These are phyloP conservation scores for Didymella keratinophila DNA, from an alignment of 2,329 filamentous ascomycete species.

Conservation along the genomic window DNA sequence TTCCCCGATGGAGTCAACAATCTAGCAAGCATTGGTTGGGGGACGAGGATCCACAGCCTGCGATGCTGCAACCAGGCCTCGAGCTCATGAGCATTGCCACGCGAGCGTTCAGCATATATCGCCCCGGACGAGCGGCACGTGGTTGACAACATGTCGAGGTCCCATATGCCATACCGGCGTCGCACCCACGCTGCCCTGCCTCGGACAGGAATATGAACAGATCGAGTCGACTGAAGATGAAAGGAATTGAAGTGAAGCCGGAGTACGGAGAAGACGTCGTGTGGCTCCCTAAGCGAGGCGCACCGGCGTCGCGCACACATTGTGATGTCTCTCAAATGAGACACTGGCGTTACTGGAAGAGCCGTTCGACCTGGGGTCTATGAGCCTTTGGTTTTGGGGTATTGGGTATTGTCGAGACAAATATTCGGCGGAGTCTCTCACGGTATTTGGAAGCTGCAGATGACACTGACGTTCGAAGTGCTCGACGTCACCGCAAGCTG, in stretches of 20 bases:
- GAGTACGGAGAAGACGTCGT: background rate
- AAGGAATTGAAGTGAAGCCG: background rate
- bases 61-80: constrained; percentile 34
- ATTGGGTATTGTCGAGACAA: background rate
- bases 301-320: constrained; percentile 1
- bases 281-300: constrained; percentile 6
- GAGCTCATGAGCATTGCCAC: constrained; percentile 1
- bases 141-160: background rate
- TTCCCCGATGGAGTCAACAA: constrained; percentile 46
- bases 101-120: background rate
- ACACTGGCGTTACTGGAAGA: background rate
- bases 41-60: constrained; percentile 38
- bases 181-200: background rate
- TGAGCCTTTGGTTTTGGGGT: background rate
- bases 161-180: background rate
- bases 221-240: background rate
- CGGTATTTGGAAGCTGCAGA: background rate
- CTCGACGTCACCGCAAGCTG: constrained; percentile 22
- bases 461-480: constrained; percentile 29
- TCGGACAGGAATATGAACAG: background rate
- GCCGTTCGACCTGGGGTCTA: background rate
- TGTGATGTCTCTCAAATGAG: background rate
- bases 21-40: constrained; percentile 41
- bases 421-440: constrained; percentile 1
- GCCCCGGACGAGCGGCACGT: background rate